These are phyloP conservation scores for Thraustotheca clavata DNA, from an alignment of 352 stramenopile genomes.

Conservation along the genomic window DNA sequence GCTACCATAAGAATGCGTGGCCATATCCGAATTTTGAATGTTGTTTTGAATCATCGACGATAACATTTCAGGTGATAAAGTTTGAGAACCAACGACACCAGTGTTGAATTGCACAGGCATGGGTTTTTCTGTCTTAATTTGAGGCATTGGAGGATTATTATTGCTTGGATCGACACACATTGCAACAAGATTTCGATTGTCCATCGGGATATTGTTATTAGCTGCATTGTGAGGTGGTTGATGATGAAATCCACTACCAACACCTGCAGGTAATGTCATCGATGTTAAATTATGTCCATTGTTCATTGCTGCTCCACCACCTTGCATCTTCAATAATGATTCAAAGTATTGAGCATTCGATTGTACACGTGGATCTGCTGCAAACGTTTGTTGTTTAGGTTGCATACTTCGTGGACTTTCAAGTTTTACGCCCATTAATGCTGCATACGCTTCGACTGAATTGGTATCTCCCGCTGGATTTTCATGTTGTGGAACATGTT, in stretches of 20 bases:
- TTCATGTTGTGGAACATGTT: background rate
- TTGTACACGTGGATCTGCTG: slow-evolving; percentile 52
- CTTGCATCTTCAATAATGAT: slow-evolving; percentile 51
- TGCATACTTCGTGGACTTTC: slow-evolving; percentile 39
- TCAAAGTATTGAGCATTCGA: slow-evolving; percentile 78
- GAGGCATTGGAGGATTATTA: background rate
- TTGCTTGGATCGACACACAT: background rate
- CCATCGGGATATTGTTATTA: too few relatives aligned
- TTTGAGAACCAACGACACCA: slow-evolving; percentile 50
- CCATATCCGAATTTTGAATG: slow-evolving; percentile 35
- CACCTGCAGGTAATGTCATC: slow-evolving; percentile 52
- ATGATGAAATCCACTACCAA: slow-evolving; percentile 49
- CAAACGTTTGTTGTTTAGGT: slow-evolving; percentile 26
- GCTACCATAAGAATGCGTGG: slow-evolving; percentile 18
- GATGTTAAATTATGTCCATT: slow-evolving; percentile 41
- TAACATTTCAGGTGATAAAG: slow-evolving; percentile 67
- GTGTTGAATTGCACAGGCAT: slow-evolving; percentile 6
- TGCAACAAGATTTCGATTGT: background rate
- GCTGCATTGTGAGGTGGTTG: background rate
- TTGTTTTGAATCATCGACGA: slow-evolving; percentile 79
- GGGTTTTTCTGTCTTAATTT: slow-evolving; percentile 14
- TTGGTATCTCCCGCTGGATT: slow-evolving; percentile 14
- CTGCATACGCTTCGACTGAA: slow-evolving; percentile 73
- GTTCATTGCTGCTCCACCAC: slow-evolving; percentile 30
- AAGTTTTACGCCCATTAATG: slow-evolving; percentile 78